These are phyloP conservation scores for Physcia stellaris DNA, from an alignment of 495 filamentous ascomycete species.

Conservation along the genomic window DNA sequence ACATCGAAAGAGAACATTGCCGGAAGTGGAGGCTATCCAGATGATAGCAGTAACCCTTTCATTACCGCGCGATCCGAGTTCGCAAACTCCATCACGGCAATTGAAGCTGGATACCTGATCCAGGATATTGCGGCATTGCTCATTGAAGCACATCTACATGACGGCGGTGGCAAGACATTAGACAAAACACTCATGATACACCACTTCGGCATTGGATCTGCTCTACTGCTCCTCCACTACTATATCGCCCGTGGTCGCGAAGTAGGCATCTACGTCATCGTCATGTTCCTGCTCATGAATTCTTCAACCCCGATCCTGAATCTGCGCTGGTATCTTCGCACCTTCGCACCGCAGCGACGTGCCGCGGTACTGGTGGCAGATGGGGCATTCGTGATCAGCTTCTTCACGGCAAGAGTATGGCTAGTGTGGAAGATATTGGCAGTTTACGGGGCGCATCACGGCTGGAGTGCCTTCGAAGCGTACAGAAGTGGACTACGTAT, in stretches of 20 bases:
- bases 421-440: slow-evolving; percentile 8
- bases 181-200: slow-evolving; percentile 11
- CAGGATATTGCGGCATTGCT: slow-evolving; percentile 12
- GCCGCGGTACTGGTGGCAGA: background rate
- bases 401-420: slow-evolving; percentile 10
- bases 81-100: slow-evolving; percentile 16
- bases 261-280: slow-evolving; percentile 17
- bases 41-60: slow-evolving; percentile 11
- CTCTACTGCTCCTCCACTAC: slow-evolving; percentile 13
- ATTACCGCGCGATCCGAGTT: slow-evolving; percentile 11
- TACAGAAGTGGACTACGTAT: slow-evolving; percentile 8
- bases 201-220: slow-evolving; percentile 12
- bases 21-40: background rate
- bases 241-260: slow-evolving; percentile 15
- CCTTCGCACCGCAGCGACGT: background rate
- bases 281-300: slow-evolving; percentile 19
- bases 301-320: slow-evolving; percentile 13
- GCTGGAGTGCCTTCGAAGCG: slow-evolving; percentile 5
- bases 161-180: background rate
- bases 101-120: slow-evolving; percentile 18
- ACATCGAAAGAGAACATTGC: background rate
- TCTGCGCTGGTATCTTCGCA: slow-evolving; percentile 12
- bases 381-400: slow-evolving; percentile 6
- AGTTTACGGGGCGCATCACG: slow-evolving; percentile 9
- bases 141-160: background rate